Evolutionary conservation across 225 moss, liverwort and hornwort species (phyloP).

Genomic region (Pseudoscleropodium purum): DNA sequence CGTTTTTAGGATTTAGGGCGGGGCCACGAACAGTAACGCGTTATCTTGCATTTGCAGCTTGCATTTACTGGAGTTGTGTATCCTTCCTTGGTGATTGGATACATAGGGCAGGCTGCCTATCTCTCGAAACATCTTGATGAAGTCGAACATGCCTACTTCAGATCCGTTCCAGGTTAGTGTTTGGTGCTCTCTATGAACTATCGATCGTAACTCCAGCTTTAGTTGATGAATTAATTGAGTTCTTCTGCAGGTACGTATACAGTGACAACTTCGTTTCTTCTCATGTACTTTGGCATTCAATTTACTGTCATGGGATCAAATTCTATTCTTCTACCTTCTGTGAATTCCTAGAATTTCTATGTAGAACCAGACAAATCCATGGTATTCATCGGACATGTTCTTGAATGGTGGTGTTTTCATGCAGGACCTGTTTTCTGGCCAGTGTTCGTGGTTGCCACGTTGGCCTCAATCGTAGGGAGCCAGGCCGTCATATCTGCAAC

Average conservation of each 20-base stretch:
- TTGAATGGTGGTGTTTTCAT: not conserved
- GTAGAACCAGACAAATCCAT: not conserved
- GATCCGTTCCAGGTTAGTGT: conserved; percentile 50
- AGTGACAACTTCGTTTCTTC: not conserved
- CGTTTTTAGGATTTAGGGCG: not conserved
- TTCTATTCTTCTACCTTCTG: not conserved
- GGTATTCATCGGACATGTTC: not conserved
- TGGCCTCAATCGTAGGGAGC: conserved; percentile 48
- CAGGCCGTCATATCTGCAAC: conserved; percentile 57
- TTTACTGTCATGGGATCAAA: not conserved
- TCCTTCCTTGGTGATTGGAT: conserved; percentile 70
- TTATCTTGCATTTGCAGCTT: conserved; percentile 32
- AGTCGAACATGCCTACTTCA: conserved; percentile 55
- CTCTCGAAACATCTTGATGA: conserved; percentile 60
- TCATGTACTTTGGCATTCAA: not conserved
- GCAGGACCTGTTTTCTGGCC: conserved; percentile 54
- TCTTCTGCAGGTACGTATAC: not conserved
- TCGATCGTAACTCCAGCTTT: not conserved
- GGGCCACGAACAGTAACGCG: not conserved
- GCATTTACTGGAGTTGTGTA: conserved; percentile 79
- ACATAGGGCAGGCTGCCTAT: conserved; percentile 86
- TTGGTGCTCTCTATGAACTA: not conserved
- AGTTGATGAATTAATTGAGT: not conserved
- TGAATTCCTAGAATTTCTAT: not conserved
- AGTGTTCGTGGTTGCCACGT: conserved; percentile 39